These are phyloP conservation scores for Protomyces arabidopsidicola DNA, from an alignment of 1,139 yeast genomes.

Conservation along the genomic window DNA sequence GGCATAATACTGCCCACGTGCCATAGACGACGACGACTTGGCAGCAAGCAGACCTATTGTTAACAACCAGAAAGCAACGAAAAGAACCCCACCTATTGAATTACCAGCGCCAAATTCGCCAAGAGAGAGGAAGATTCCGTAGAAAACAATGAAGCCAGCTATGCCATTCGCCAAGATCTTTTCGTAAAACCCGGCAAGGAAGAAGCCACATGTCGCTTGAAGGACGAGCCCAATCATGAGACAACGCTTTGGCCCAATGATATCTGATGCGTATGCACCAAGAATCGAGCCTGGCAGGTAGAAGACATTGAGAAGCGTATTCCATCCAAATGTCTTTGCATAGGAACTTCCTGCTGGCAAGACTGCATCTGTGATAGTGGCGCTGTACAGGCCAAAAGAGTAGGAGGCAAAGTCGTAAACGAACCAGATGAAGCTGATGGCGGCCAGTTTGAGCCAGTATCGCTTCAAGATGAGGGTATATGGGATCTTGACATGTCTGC, in stretches of 20 bases:
- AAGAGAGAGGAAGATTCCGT: constrained; percentile 76
- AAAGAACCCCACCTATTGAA: constrained; percentile 46
- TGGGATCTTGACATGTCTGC: constrained; percentile 64
- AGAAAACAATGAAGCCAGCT: constrained; percentile 76
- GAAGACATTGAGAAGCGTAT: constrained; percentile 77
- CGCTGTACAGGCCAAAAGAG: constrained; percentile 79
- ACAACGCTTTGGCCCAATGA: constrained; percentile 80
- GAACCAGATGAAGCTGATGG: constrained; percentile 81
- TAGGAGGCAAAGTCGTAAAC: constrained; percentile 82
- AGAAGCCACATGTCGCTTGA: constrained; percentile 79
- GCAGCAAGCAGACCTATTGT: constrained; percentile 61
- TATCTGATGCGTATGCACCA: constrained; percentile 81
- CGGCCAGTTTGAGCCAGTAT: constrained; percentile 73
- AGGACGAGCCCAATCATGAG: constrained; percentile 60
- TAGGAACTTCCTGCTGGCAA: constrained; percentile 46
- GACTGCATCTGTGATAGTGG: constrained; percentile 57
- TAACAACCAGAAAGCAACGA: constrained; percentile 38
- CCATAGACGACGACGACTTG: constrained; percentile 77
- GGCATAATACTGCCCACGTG: constrained; percentile 88
- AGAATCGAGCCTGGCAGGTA: constrained; percentile 84
- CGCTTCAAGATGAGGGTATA: constrained; percentile 65
- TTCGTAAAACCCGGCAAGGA: constrained; percentile 70
- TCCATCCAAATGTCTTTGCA: constrained; percentile 85
- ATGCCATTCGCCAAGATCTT: constrained; percentile 51
- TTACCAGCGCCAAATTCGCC: constrained; percentile 97